phyloP scores from a whole-genome alignment of 805 yeast species.

The Candida bentonensis region DNA sequence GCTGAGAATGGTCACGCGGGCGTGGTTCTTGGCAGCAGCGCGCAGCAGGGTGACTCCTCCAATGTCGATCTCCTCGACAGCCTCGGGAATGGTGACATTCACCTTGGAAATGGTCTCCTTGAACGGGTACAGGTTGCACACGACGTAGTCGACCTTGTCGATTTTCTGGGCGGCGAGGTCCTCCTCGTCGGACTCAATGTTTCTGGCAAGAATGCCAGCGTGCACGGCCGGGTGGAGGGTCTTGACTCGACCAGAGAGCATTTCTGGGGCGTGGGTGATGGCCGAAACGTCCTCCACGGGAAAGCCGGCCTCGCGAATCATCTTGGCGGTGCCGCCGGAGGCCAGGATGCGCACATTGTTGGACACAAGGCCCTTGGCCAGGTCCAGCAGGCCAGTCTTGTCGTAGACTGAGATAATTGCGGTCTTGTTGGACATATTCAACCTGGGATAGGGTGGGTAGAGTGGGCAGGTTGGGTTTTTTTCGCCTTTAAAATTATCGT shows the following conservation, averaged over 20 bases:
- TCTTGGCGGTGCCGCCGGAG: conserved; percentile 92
- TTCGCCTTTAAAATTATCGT: too few species aligned
- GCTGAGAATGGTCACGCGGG: conserved; percentile 87
- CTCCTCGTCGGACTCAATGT: conserved; percentile 77
- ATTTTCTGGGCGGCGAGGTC: conserved; percentile 83
- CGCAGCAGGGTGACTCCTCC: conserved; percentile 96
- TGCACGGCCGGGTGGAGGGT: conserved; percentile 98
- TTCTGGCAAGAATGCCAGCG: conserved; percentile 84
- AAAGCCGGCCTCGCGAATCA: conserved; percentile 95
- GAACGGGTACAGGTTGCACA: conserved; percentile 96
- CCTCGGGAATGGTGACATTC: conserved; percentile 91
- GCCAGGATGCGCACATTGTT: conserved; percentile 87
- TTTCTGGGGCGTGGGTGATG: conserved; percentile 97
- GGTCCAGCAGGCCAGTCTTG: conserved; percentile 89
- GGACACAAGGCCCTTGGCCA: conserved; percentile 86
- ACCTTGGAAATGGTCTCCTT: conserved; percentile 93
- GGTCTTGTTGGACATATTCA: conserved; percentile 34
- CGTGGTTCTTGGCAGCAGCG: conserved; percentile 98
- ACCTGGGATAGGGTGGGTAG: not conserved
- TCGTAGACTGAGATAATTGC: conserved; percentile 96
- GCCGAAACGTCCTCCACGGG: conserved; percentile 92
- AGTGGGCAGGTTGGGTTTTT: not conserved
- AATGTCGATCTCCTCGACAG: conserved; percentile 96
- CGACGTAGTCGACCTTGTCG: conserved; percentile 92
- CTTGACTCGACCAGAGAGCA: conserved; percentile 97